Base-by-base conservation (phyloP, 2,329 filamentous ascomycete genomes). In the Xylariaceae sp. region DNA sequence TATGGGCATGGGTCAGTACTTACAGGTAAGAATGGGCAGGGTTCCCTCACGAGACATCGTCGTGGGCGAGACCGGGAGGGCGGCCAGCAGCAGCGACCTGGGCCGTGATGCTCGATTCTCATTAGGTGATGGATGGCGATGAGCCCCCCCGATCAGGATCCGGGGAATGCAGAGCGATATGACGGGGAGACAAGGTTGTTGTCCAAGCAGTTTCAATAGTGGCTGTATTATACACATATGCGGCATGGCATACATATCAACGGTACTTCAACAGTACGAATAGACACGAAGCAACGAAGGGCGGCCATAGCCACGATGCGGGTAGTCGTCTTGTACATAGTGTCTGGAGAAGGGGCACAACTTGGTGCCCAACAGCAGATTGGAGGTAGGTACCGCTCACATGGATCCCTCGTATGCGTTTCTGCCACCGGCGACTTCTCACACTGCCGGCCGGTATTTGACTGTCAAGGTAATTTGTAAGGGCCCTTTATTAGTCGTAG, bases 361-460 rank as follows among this genome's bases (percentile, higher is more conserved):
- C 58, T 56, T 63, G 57, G 56, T 53, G 55, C 56, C 30, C 37
- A 51, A 58, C 44, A 30, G 30, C 51, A 34, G 13, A 54, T 53
- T 35, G 52, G 58, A 49, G 44, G 45, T 34, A 49, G 44, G 45
- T 34, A 52, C 49, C 52, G 56, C 53, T 51, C 11, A 8, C 13
- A 15, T 5, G 45, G 41, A 37, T 54, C 8, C 30, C 45, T 39
- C n/a, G 17, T 51, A 55, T 23, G 44, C 44, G 54, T 45, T 54
- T 57, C 56, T 59, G 60, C 60, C 57, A 57, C 60, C 60, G 54
- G 59, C 57, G 57, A 64, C 59, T 65, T 51, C 55, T 61, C 57
- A 45, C 51, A 58, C 56, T 64, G 58, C 60, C 59, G 64, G 51
- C 60, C 49, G 61, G 60, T 58, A 62, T 30, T 30, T 18, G 41